These are phyloP conservation scores for Colletotrichum somersetense DNA, from an alignment of 2,329 filamentous ascomycete species.

Conservation along the genomic window DNA sequence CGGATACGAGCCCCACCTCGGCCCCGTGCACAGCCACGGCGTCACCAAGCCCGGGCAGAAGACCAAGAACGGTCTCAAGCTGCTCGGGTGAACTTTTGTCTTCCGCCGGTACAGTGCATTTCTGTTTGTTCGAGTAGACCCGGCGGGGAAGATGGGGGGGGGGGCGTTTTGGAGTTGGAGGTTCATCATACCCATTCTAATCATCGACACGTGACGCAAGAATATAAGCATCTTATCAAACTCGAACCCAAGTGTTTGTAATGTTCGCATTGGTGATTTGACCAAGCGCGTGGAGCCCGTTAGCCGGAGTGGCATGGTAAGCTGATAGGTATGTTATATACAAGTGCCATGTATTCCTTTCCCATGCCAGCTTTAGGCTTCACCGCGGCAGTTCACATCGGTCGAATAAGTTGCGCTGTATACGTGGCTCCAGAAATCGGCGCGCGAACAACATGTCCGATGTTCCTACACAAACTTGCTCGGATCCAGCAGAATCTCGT, in stretches of 20 bases:
- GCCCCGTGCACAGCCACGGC: conserved; percentile 63
- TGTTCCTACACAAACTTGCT: neutral
- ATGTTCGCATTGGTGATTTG: neutral
- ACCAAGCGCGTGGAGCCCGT: neutral
- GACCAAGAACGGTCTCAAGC: conserved; percentile 74
- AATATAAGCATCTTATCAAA: conserved; percentile 1
- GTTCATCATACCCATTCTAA: conserved; percentile 18
- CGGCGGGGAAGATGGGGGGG: neutral
- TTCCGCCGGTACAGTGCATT: neutral
- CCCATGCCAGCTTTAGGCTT: too few relatives aligned
- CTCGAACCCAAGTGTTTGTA: neutral
- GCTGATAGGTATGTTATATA: too few relatives aligned
- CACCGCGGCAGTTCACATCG: neutral
- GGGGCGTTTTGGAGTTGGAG: conserved; percentile 21
- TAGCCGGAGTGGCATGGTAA: too few relatives aligned
- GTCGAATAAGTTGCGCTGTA: neutral
- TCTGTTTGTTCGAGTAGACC: neutral
- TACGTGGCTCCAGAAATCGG: neutral
- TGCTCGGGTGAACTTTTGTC: conserved; percentile 64
- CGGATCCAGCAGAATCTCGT: neutral
- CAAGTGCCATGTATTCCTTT: neutral
- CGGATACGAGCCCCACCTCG: conserved; percentile 64
- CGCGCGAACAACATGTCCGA: neutral
- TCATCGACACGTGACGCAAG: neutral
- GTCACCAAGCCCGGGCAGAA: conserved; percentile 74